Evolutionary conservation across 2,329 filamentous ascomycete genomes (phyloP), one percentile per base, ranked within the genome.

Genomic region (Ascochyta viciae-villosae): DNA sequence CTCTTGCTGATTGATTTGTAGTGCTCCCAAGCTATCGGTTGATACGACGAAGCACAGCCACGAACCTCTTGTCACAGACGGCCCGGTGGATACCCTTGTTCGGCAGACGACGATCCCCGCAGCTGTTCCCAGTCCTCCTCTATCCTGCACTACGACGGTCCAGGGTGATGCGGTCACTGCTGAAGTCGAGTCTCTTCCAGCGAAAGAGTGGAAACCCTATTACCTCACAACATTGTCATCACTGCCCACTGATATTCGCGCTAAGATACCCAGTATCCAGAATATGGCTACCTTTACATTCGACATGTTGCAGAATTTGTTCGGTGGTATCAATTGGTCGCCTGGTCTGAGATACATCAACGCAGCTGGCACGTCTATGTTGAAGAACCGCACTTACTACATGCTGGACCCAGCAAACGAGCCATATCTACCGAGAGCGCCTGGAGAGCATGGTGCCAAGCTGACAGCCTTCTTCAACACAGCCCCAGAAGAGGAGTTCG

Each of bases 381-480:
- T 78, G 4, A 68, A 67, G 4, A 67, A 68, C 33, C 73, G 73
- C 24, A 71, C 72, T 2, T 82, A 79, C 70, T 82, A 77, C 69
- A 58, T 77, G 15, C 65, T 81, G 15, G 73, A 80, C 27, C 51
- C 59, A 0, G 44, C 57, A 0, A 57, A 65, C 33, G 79, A 82
- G 48, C 78, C 79, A 1, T 80, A 76, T 61, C 65, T 79, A 5
- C 80, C 80, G 0, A 48, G 56, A 2, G n/a, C 43, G 0, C 76
- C 79, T 2, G 77, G 78, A 46, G 38, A 68, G 19, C 78, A 81
- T 51, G 80, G 80, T 27, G 79, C 79, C 4, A 81, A 81, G 57
- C 64, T 82, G 8, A 78, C 76, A 1, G 73, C 78, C 0, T 78
- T 81, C 70, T 79, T 79, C 74, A 80, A 80, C 61, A 58, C 66